These are phyloP conservation scores for Auricularia sp. DNA, from an alignment of 768 basidiomycete genomes.

Conservation along the genomic window DNA sequence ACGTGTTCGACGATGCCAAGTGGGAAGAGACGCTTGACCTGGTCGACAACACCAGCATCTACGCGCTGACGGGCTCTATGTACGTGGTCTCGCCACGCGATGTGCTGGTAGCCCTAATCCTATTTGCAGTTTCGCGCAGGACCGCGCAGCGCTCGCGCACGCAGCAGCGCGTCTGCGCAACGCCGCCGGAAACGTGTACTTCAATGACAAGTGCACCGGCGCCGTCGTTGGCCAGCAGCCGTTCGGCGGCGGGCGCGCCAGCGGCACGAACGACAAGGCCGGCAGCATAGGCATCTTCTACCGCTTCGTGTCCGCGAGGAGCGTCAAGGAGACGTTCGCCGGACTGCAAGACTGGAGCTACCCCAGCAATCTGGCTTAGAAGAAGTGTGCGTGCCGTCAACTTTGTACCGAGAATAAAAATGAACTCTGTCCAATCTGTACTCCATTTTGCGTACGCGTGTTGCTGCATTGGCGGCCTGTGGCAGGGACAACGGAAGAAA, in stretches of 20 bases:
- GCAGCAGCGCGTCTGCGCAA: constrained; percentile 81
- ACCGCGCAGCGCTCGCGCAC: constrained; percentile 68
- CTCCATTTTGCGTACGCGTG: too few relatives aligned
- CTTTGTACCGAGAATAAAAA: too few relatives aligned
- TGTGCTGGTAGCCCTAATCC: constrained; percentile 1
- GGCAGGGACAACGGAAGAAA: too few relatives aligned
- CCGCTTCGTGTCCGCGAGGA: constrained; percentile 79
- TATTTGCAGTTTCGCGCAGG: constrained; percentile 59
- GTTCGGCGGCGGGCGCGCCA: constrained; percentile 87
- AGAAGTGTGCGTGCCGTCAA: too few relatives aligned
- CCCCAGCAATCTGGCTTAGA: constrained; percentile 71
- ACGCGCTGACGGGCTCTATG: constrained; percentile 94
- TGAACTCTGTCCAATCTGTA: too few relatives aligned
- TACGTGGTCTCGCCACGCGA: constrained; percentile 30
- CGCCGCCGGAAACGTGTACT: constrained; percentile 93
- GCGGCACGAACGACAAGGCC: constrained; percentile 97
- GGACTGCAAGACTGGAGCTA: constrained; percentile 71
- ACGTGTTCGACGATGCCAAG: constrained; percentile 79
- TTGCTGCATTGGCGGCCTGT: too few relatives aligned
- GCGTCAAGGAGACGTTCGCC: constrained; percentile 96
- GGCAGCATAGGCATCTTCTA: constrained; percentile 71
- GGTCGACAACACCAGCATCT: constrained; percentile 76
- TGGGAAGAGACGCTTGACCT: constrained; percentile 81
- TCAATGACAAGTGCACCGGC: constrained; percentile 97
- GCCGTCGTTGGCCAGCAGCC: constrained; percentile 98